phyloP scores from a whole-genome alignment of 1,284 basidiomycete species.

The Pseudomicrostroma phylloplanum region DNA sequence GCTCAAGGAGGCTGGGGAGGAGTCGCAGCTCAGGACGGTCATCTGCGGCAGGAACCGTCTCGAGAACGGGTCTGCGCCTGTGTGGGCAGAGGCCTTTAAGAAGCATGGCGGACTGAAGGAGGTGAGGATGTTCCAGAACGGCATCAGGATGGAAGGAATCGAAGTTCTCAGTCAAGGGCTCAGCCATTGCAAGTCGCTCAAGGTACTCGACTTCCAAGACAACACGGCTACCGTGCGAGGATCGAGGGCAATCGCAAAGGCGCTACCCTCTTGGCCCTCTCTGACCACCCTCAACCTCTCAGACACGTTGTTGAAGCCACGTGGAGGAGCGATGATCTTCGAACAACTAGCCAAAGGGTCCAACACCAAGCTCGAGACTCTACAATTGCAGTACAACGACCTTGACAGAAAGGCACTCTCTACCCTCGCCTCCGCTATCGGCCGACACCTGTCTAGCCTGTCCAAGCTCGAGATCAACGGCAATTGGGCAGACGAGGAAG shows the following conservation, averaged over 20 bases:
- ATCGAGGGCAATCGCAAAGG: slow-evolving; percentile 66
- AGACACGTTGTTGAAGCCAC: slow-evolving; percentile 75
- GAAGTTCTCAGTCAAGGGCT: slow-evolving; percentile 72
- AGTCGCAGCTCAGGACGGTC: slow-evolving; percentile 68
- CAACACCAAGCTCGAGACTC: slow-evolving; percentile 32
- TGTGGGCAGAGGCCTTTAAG: slow-evolving; percentile 81
- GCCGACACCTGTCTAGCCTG: slow-evolving; percentile 16
- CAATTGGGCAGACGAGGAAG: slow-evolving; percentile 49
- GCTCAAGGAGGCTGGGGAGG: slow-evolving; percentile 63
- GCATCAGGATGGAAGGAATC: slow-evolving; percentile 90
- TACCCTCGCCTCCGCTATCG: slow-evolving; percentile 32
- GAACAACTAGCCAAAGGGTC: slow-evolving; percentile 33
- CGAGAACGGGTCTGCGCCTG: slow-evolving; percentile 77
- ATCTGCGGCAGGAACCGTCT: slow-evolving; percentile 91
- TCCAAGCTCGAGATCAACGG: slow-evolving; percentile 46
- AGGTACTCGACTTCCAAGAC: slow-evolving; percentile 85
- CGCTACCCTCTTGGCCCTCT: slow-evolving; percentile 63
- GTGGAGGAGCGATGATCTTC: slow-evolving; percentile 51
- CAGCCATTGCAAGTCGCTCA: slow-evolving; percentile 63
- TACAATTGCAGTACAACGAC: slow-evolving; percentile 46
- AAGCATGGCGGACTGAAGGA: slow-evolving; percentile 72
- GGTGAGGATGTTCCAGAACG: slow-evolving; percentile 92
- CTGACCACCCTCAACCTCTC: slow-evolving; percentile 78
- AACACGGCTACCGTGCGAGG: slow-evolving; percentile 81
- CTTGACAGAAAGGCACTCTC: slow-evolving; percentile 38